Conservation (phyloP, 257 asterid species). For the Scutellaria barbata region DNA sequence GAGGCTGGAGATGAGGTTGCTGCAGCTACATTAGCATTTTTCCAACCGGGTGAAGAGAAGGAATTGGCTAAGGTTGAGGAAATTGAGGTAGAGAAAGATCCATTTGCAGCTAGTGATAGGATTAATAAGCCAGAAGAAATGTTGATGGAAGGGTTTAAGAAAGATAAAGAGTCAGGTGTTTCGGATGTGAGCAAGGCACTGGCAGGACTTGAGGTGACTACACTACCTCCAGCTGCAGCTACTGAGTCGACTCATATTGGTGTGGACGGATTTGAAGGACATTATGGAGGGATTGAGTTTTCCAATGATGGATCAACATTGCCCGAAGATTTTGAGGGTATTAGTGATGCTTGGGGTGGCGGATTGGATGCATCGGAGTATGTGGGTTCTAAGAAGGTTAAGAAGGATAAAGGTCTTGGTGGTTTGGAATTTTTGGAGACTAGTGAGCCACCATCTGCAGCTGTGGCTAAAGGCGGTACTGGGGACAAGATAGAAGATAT, state of each 20-base stretch:
- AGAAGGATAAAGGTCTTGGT: slow-evolving; percentile 84
- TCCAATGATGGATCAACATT: slow-evolving; percentile 74
- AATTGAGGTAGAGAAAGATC: slow-evolving; percentile 79
- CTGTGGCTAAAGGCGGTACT: slow-evolving; percentile 55
- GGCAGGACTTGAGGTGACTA: slow-evolving; percentile 88
- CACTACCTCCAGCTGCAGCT: slow-evolving; percentile 94
- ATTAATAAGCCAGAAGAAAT: slow-evolving; percentile 80
- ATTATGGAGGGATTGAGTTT: slow-evolving; percentile 96
- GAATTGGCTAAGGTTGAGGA: slow-evolving; percentile 68
- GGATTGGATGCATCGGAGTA: slow-evolving; percentile 96
- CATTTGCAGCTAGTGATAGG: slow-evolving; percentile 96
- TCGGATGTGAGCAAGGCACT: slow-evolving; percentile 80
- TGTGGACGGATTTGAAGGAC: slow-evolving; percentile 97
- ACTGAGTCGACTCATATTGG: slow-evolving; percentile 90
- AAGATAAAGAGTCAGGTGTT: slow-evolving; percentile 67
- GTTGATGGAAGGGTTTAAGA: slow-evolving; percentile 89
- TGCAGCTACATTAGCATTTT: slow-evolving; percentile 59
- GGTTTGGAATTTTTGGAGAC: slow-evolving; percentile 88
- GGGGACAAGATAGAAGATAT: slow-evolving; percentile 83
- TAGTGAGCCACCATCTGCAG: slow-evolving; percentile 72
- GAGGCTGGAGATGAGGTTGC: slow-evolving; percentile 92
- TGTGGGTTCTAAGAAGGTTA: slow-evolving; percentile 83
- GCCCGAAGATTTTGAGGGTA: slow-evolving; percentile 93
- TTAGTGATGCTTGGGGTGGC: slow-evolving; percentile 98
- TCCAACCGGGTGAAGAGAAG: slow-evolving; percentile 69